Percentiles rank a stretch among this genome's conserved stretches.
These are phyloP conservation scores for Colletotrichum lentis DNA, from an alignment of 2,329 filamentous ascomycete genomes.

Conservation along the genomic window DNA sequence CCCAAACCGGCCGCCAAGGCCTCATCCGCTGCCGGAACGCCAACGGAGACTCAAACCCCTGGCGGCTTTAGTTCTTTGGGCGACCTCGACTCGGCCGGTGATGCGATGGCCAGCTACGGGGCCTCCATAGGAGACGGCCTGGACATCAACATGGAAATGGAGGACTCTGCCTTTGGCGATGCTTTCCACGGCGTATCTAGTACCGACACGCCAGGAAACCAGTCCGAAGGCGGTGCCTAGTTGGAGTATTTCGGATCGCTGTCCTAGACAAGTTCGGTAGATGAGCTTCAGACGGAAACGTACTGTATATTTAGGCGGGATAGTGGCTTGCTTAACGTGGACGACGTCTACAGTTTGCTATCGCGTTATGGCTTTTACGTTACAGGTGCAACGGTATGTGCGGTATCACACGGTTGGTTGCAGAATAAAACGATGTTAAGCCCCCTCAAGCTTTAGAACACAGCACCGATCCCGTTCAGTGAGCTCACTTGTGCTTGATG, in stretches of 20 bases:
- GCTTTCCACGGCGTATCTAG: conserved; percentile 74
- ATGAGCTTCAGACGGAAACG: background rate
- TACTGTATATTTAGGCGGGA: conserved; percentile 12
- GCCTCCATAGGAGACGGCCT: conserved; percentile 62
- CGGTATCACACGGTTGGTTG: conserved; percentile 12
- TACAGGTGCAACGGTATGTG: conserved; percentile 9
- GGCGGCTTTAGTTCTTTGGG: conserved; percentile 66
- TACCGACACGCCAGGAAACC: conserved; percentile 48
- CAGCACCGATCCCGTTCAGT: too few relatives aligned
- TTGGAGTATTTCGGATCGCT: background rate
- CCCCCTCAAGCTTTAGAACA: background rate
- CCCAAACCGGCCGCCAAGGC: conserved; percentile 30
- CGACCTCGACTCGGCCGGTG: conserved; percentile 74
- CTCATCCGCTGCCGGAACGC: conserved; percentile 55
- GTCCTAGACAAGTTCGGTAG: background rate
- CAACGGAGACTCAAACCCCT: conserved; percentile 50
- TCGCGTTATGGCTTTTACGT: background rate
- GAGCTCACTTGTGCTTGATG: background rate
- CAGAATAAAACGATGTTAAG: conserved; percentile 12
- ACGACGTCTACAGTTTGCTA: background rate
- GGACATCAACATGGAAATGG: conserved; percentile 73
- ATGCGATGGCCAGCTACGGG: conserved; percentile 71
- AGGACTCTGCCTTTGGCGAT: conserved; percentile 84
- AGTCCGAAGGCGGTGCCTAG: conserved; percentile 38
- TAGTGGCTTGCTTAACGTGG: background rate